Evolutionary conservation across 2,329 filamentous ascomycete species (phyloP), one percentile per base, ranked within the genome.

Genomic region (Bipolaris bicolor): DNA sequence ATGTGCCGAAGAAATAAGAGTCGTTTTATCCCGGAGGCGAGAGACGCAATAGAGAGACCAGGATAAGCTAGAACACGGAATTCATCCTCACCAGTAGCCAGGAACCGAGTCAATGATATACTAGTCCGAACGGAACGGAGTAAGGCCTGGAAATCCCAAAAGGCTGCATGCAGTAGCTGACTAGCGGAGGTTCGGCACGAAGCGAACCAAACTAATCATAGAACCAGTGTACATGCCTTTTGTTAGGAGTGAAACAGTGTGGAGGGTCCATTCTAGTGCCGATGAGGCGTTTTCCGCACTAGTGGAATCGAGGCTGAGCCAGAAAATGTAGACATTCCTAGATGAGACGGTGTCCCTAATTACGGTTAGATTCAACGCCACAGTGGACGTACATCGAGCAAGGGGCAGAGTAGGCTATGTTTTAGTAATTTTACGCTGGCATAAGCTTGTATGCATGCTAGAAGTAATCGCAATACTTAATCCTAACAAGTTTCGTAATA

Each of bases 401-500:
- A 68, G 57, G 65, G 54, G 52, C 55, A 48, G 40, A 55, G 68
- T 69, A 63, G 66, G 68, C 63, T 58, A 63, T 55, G 68, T 73
- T 73, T 71, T 66, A 70, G 66, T 56, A 53, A 62, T 61, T 50
- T 49, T 36, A 56, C 52, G 60, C 58, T 39, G 61, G 60, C 69
- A 71, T 62, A 70, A 67, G 62, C 60, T 45, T 59, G 62, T 56
- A 62, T 69, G 68, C 68, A 69, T 61, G 70, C 67, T 73, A 65
- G 71, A 67, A 62, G 57, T 56, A 54, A 61, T 60, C 51, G 52
- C 24, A 40, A 46, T 46, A 46, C 43, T 50, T 49, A 47, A 57
- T 48, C 55, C 57, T 52, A 53, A 57, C 58, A 62, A 62, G 62
- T 24, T 50, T 47, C 41, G 47, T 52, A 43, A 40, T 58, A 50